A percentile compares a stretch with the other conserved stretches of the same genome.
phyloP scores from a whole-genome alignment of 2,329 filamentous ascomycete genomes.

The Fusarium redolens region DNA sequence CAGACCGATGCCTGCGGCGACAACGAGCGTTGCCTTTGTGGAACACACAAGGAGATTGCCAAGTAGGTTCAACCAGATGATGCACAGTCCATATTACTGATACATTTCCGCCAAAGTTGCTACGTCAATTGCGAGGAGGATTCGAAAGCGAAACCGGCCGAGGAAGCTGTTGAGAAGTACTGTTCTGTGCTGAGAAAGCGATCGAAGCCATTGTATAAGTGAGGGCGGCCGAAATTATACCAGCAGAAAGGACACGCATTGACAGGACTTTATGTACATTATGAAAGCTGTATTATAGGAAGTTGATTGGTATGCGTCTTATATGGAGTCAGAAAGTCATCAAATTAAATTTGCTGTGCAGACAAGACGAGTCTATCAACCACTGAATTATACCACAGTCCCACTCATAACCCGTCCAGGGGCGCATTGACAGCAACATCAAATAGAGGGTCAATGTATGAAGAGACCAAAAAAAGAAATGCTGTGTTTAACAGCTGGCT shows the following conservation, averaged over 20 bases:
- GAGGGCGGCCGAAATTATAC: fast-evolving
- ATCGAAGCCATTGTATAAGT: background rate
- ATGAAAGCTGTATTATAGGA: background rate
- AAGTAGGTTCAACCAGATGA: background rate
- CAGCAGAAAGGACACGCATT: no score
- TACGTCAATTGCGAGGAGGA: constrained; percentile 9
- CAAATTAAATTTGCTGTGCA: fast-evolving
- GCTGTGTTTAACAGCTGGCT: constrained; percentile 15
- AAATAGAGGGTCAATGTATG: fast-evolving
- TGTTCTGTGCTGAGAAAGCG: constrained; percentile 4
- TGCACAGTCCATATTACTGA: background rate
- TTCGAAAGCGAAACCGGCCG: background rate
- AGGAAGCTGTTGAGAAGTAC: constrained; percentile 10
- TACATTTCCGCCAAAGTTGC: background rate
- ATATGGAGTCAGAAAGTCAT: fast-evolving
- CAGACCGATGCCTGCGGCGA: constrained; percentile 5
- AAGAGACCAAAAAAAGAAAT: background rate
- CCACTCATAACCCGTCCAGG: fast-evolving
- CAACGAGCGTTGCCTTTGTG: constrained; percentile 18
- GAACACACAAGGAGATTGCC: constrained; percentile 23
- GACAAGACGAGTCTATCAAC: fast-evolving
- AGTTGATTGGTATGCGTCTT: fast-evolving
- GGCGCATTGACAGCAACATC: fast-evolving
- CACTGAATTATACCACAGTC: fast-evolving
- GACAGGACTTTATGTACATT: background rate